Evolutionary conservation across 768 basidiomycete species (phyloP).

Genomic region (Favolaschia claudopus): DNA sequence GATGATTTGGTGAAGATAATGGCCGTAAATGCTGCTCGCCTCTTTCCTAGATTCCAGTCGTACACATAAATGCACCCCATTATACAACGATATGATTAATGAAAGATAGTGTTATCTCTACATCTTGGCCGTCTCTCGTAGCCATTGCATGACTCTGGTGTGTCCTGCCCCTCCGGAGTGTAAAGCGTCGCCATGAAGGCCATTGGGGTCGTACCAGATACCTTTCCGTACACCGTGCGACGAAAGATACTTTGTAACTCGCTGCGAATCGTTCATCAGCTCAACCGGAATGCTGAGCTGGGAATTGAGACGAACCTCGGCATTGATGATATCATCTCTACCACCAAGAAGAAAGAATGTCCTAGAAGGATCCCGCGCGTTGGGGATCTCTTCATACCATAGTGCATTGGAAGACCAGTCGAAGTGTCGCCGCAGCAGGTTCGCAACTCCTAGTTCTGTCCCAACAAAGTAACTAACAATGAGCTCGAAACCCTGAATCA

Average conservation of each 20-base stretch:
- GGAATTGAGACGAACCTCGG: slow-evolving; percentile 55
- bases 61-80: not conserved
- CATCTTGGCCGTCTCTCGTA: slow-evolving; percentile 40
- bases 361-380: slow-evolving; percentile 71
- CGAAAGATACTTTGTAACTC: slow-evolving; percentile 75
- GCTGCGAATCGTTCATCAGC: slow-evolving; percentile 45
- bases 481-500: slow-evolving; percentile 73
- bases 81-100: not conserved
- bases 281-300: not conserved
- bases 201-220: slow-evolving; percentile 68
- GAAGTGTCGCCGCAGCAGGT: slow-evolving; percentile 83
- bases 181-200: slow-evolving; percentile 70
- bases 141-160: slow-evolving; percentile 68
- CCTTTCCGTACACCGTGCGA: slow-evolving; percentile 78
- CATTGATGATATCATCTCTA: slow-evolving; percentile 79
- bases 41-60: slow-evolving; percentile 52
- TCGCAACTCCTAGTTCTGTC: slow-evolving; percentile 86
- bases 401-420: slow-evolving; percentile 89
- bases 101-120: slow-evolving; percentile 4
- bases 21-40: slow-evolving; percentile 55
- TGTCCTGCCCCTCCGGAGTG: slow-evolving; percentile 59
- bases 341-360: slow-evolving; percentile 85
- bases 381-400: slow-evolving; percentile 90
- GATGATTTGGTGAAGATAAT: slow-evolving; percentile 52
- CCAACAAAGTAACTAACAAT: slow-evolving; percentile 89